phyloP scores from a whole-genome alignment of 768 basidiomycete genomes.

The Kwoniella newhampshirensis region DNA sequence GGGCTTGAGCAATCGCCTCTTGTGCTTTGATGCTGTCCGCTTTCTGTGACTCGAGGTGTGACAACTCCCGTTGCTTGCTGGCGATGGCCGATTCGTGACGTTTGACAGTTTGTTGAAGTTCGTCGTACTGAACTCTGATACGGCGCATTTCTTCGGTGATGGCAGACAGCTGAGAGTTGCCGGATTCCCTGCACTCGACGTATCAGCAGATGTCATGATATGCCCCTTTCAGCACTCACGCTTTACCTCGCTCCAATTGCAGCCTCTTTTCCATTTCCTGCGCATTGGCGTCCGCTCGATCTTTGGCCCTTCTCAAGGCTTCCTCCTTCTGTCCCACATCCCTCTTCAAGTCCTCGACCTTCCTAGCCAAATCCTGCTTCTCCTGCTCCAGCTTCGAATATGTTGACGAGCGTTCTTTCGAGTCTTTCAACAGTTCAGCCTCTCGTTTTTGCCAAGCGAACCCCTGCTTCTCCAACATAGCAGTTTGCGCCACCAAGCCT shows the following conservation, averaged over 20 bases:
- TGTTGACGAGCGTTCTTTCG: slow-evolving; percentile 63
- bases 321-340: slow-evolving; percentile 74
- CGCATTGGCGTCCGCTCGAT: slow-evolving; percentile 66
- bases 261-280: slow-evolving; percentile 73
- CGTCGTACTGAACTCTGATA: slow-evolving; percentile 71
- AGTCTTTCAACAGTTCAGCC: slow-evolving; percentile 62
- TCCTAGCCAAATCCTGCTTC: slow-evolving; percentile 64
- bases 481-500: slow-evolving; percentile 71
- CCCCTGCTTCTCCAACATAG: slow-evolving; percentile 74
- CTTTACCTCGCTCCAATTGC: slow-evolving; percentile 63
- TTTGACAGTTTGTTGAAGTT: slow-evolving; percentile 75
- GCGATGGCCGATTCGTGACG: slow-evolving; percentile 72
- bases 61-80: slow-evolving; percentile 54
- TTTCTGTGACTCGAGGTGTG: slow-evolving; percentile 27
- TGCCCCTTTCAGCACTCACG: slow-evolving; percentile 58
- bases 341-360: slow-evolving; percentile 69
- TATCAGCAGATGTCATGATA: neutral
- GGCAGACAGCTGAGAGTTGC: slow-evolving; percentile 57
- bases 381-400: slow-evolving; percentile 63
- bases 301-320: slow-evolving; percentile 70
- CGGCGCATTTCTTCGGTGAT: slow-evolving; percentile 70
- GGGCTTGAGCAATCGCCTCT: slow-evolving; percentile 27
- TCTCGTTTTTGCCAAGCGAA: slow-evolving; percentile 68
- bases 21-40: slow-evolving; percentile 18
- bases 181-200: slow-evolving; percentile 60